Base-by-base conservation (phyloP, 2,329 filamentous ascomycete genomes). In the Microcyclospora tardicrescens region DNA sequence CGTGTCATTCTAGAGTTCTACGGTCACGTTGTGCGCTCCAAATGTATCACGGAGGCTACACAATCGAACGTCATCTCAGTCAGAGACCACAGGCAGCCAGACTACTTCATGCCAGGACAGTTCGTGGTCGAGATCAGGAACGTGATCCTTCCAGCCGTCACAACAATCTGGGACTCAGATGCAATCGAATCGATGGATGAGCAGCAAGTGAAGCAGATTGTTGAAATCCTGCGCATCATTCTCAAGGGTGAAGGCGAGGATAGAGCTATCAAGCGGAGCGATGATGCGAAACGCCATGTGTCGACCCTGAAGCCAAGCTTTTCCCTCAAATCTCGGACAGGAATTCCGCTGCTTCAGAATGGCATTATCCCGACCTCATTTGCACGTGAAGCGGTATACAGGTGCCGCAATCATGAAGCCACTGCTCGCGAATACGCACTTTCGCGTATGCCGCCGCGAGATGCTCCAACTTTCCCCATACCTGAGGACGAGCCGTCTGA, bases 1-100 rank as follows among this genome's bases (percentile, higher is more conserved):
- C 86, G 84, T 57, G 84, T 87, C 49, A 85, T 96, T 27, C 69
- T 98, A 19, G 78, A 81, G 24, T 72, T 96, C 38, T 95, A 91
- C 57, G 67, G 75, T 2, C 71, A 84, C 43, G 69, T 95, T 24
- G 78, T 81, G 37, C 81, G 79, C 43, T 75, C 79, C 9, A 93
- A 91, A 60, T 75, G 79, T 46, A 75, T 96, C 37, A 71, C 71
- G n/a, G 87, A 96, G 28, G 80, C 87, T 1, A 65, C 71, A 27
- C 77, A 79, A 52, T 76, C 77, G 67, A 16, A 66, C 77, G 57
- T 64, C 65, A 42, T 65, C 65, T n/a, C 62, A 61, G 39, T 53
- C 48, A 31, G 71, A 28, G 67, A 69, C 36, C 37, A 42, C 28
- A 50, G 43, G 5, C 66, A 69, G 19, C 60, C 71, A 9, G 75